phyloP scores from a whole-genome alignment of 805 yeast genomes.

The Wickerhamomyces rabaulensis region DNA sequence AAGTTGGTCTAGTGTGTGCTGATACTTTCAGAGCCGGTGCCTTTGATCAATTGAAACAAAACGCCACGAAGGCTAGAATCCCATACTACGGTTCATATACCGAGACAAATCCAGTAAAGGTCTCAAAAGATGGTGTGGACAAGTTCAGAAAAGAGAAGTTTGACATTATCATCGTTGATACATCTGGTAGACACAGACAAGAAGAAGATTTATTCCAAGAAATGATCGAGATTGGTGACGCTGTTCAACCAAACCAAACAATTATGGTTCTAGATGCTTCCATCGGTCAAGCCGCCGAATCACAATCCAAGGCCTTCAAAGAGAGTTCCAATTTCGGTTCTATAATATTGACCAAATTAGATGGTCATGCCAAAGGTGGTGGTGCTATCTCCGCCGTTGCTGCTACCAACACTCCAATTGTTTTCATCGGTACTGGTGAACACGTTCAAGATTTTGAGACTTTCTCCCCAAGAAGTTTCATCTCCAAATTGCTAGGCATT shows the following conservation, averaged over 20 bases:
- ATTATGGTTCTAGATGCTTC: slow-evolving; percentile 97
- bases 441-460: slow-evolving; percentile 90
- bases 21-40: slow-evolving; percentile 99
- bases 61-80: slow-evolving; percentile 90
- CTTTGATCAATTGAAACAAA: slow-evolving; percentile 95
- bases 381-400: slow-evolving; percentile 99
- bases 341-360: slow-evolving; percentile 91
- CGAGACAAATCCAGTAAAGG: slow-evolving; percentile 92
- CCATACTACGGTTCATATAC: slow-evolving; percentile 95
- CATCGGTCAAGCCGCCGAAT: slow-evolving; percentile 97
- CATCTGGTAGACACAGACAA: slow-evolving; percentile 97
- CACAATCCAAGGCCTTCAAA: slow-evolving; percentile 90
- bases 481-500: slow-evolving; percentile 89
- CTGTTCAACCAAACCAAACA: slow-evolving; percentile 90
- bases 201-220: slow-evolving; percentile 88
- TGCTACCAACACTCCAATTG: slow-evolving; percentile 90
- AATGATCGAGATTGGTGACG: slow-evolving; percentile 88
- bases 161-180: slow-evolving; percentile 92
- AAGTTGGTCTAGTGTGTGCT: slow-evolving; percentile 96
- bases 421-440: slow-evolving; percentile 97
- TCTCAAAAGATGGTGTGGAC: slow-evolving; percentile 86
- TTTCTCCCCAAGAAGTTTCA: slow-evolving; percentile 83
- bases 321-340: slow-evolving; percentile 93
- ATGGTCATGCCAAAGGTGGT: slow-evolving; percentile 99
- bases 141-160: slow-evolving; percentile 88